phyloP scores from a whole-genome alignment of 2,329 filamentous ascomycete species.

The Tolypocladium capitatum region DNA sequence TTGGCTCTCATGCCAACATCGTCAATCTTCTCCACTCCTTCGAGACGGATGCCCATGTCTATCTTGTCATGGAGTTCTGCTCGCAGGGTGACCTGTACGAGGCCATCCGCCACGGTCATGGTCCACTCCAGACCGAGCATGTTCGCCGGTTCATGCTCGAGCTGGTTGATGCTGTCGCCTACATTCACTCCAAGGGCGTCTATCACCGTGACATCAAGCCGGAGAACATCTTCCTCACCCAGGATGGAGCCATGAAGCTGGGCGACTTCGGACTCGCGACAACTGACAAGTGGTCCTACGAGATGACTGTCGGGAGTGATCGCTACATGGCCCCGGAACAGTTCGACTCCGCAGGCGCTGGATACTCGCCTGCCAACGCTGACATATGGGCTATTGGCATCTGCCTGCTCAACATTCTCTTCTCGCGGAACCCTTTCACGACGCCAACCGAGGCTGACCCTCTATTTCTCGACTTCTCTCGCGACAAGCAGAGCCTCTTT shows the following conservation, averaged over 20 bases:
- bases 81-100: conserved; percentile 93
- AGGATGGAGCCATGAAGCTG: conserved; percentile 82
- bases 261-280: conserved; percentile 94
- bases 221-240: conserved; percentile 92
- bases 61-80: conserved; percentile 91
- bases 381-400: conserved; percentile 97
- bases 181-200: conserved; percentile 80
- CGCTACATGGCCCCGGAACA: conserved; percentile 99
- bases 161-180: conserved; percentile 76
- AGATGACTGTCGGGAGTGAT: conserved; percentile 90
- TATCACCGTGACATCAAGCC: conserved; percentile 99
- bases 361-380: conserved; percentile 85
- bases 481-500: conserved; percentile 90
- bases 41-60: conserved; percentile 80
- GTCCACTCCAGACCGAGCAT: conserved; percentile 88
- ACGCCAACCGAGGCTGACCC: conserved; percentile 83
- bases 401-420: conserved; percentile 89
- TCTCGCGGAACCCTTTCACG: conserved; percentile 92
- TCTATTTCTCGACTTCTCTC: conserved; percentile 82
- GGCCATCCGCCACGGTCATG: conserved; percentile 78
- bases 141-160: conserved; percentile 96
- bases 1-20: conserved; percentile 76
- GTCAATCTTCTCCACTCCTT: conserved; percentile 88
- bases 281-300: conserved; percentile 76
- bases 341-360: conserved; percentile 74